Conservation (phyloP, 1,284 basidiomycete species). For the Taiwanofungus camphoratus region DNA sequence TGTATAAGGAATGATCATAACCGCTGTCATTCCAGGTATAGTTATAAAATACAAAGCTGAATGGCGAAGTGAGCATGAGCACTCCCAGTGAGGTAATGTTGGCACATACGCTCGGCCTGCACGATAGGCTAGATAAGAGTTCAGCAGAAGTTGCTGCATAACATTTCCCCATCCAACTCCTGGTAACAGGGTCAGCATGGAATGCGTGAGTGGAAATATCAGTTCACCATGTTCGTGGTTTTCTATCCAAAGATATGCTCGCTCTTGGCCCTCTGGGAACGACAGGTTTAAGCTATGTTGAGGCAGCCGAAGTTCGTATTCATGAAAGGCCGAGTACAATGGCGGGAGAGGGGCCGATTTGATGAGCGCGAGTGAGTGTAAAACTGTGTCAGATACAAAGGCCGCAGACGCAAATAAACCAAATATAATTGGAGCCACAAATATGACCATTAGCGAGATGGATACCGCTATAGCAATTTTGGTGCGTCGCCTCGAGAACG, state of each 20-base stretch:
- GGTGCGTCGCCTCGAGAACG: too few species aligned
- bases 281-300: conserved; percentile 36
- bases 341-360: too few species aligned
- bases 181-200: background rate
- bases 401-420: too few species aligned
- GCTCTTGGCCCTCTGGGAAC: conserved; percentile 33
- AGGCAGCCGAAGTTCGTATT: conserved; percentile 38
- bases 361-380: too few species aligned
- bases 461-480: too few species aligned
- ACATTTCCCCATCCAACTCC: conserved; percentile 45
- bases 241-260: conserved; percentile 40
- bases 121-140: conserved; percentile 39
- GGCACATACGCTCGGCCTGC: conserved; percentile 38
- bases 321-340: conserved; percentile 37
- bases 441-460: too few species aligned
- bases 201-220: too few species aligned
- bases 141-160: conserved; percentile 46
- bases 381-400: too few species aligned
- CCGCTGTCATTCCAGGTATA: conserved; percentile 44
- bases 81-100: background rate
- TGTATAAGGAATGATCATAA: conserved; percentile 16
- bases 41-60: conserved; percentile 54
- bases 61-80: background rate
- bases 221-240: conserved; percentile 38
- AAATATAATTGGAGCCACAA: too few species aligned